These are phyloP conservation scores for Podospora australis DNA, from an alignment of 495 filamentous ascomycete species.

Conservation along the genomic window DNA sequence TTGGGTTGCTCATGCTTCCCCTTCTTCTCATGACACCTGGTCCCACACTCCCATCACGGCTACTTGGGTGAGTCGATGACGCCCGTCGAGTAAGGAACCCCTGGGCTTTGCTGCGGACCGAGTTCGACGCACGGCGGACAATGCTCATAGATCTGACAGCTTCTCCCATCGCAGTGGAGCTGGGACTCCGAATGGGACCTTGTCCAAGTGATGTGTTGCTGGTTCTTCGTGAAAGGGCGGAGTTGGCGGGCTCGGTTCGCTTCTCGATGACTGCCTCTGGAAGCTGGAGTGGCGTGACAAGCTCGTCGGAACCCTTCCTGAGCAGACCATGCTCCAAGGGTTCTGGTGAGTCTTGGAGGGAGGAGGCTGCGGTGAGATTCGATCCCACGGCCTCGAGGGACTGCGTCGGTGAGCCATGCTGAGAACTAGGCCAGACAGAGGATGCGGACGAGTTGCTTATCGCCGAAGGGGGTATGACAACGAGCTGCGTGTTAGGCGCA, in stretches of 20 bases:
- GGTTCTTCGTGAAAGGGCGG: constrained; percentile 28
- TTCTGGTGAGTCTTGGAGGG: constrained; percentile 39
- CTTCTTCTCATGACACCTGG: constrained; percentile 80
- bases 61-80: constrained; percentile 65
- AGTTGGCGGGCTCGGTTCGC: constrained; percentile 3
- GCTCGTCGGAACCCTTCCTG: constrained; percentile 16
- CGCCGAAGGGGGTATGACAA: constrained; percentile 30
- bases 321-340: constrained; percentile 25
- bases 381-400: constrained; percentile 30
- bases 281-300: constrained; percentile 28
- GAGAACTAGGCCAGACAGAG: constrained; percentile 34
- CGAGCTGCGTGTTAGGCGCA: constrained; percentile 27
- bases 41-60: constrained; percentile 78
- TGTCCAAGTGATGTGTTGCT: constrained; percentile 33
- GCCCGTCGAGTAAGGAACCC: constrained; percentile 45
- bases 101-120: constrained; percentile 27
- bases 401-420: constrained; percentile 37
- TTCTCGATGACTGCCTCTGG: constrained; percentile 33
- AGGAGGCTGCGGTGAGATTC: constrained; percentile 33
- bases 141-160: constrained; percentile 29
- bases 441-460: constrained; percentile 41
- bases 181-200: constrained; percentile 18
- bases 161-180: constrained; percentile 34
- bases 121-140: constrained; percentile 42
- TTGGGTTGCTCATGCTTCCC: constrained; percentile 75